These are phyloP conservation scores for Trypanosoma scelopori DNA, from an alignment of 208 protist species.

Conservation along the genomic window DNA sequence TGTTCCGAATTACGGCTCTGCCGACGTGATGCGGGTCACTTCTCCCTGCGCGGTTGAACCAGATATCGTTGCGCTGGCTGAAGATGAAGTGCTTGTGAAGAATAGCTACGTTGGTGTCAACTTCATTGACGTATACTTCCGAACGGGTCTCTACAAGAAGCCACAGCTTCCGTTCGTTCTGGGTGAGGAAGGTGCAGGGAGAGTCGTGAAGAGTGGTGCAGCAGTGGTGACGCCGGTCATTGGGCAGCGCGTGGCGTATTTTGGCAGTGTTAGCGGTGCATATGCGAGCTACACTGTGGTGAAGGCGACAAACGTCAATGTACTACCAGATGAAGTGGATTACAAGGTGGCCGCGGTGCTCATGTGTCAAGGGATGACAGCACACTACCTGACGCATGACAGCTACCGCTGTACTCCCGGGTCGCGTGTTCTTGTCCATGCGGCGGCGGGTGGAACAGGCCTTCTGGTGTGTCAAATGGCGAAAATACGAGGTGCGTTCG, in stretches of 20 bases:
- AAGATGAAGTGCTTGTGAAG: slow-evolving; percentile 50
- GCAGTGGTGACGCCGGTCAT: slow-evolving; percentile 24
- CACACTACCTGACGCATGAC: slow-evolving; percentile 81
- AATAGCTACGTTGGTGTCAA: slow-evolving; percentile 84
- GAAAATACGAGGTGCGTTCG: slow-evolving; percentile 84
- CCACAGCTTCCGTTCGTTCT: slow-evolving; percentile 60
- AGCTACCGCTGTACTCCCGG: slow-evolving; percentile 48
- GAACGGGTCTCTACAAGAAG: slow-evolving; percentile 77
- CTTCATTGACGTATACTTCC: slow-evolving; percentile 93
- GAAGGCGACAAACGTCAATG: neutral
- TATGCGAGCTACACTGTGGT: slow-evolving; percentile 76
- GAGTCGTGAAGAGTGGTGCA: slow-evolving; percentile 43
- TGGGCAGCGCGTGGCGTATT: slow-evolving; percentile 80
- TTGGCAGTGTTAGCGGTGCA: slow-evolving; percentile 34
- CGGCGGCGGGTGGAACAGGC: slow-evolving; percentile 86
- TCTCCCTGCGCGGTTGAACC: slow-evolving; percentile 16
- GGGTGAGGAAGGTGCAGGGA: slow-evolving; percentile 79
- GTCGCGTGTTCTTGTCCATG: slow-evolving; percentile 80
- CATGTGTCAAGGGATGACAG: slow-evolving; percentile 84
- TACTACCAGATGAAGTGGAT: slow-evolving; percentile 53
- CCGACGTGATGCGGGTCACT: slow-evolving; percentile 4
- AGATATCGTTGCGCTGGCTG: neutral
- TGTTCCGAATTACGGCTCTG: slow-evolving; percentile 9
- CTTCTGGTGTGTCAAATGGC: slow-evolving; percentile 89
- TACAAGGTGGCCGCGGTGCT: slow-evolving; percentile 56